Evolutionary conservation across 73 alveolate species (phyloP).

Genomic region (Symbiodinium natans): DNA sequence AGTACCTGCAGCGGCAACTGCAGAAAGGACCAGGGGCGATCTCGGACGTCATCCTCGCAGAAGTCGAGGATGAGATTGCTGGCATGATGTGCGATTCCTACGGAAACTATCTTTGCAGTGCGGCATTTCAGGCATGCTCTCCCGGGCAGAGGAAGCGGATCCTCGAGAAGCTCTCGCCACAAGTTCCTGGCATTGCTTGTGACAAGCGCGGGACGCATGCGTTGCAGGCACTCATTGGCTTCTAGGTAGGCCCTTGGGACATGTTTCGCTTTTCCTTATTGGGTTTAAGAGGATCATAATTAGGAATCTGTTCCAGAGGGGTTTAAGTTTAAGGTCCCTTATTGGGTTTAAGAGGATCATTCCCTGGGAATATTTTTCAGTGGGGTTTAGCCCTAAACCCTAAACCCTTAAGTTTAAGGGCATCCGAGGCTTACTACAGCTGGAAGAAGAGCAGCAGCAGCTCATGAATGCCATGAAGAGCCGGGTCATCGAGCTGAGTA

Average conservation of each 20-base stretch:
- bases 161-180: constrained; percentile 95
- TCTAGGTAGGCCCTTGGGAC: constrained; percentile 95
- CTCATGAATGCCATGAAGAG: constrained; percentile 34
- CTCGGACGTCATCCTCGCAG: constrained; percentile 78
- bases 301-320: too few relatives aligned
- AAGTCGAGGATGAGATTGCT: constrained; percentile 91
- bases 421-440: constrained; percentile 86
- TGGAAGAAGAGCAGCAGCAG: constrained; percentile 80
- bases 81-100: constrained; percentile 97
- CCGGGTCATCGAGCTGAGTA: constrained; percentile 2
- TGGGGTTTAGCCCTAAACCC: too few relatives aligned
- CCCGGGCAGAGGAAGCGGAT: constrained; percentile 95
- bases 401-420: too few relatives aligned
- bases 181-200: constrained; percentile 95
- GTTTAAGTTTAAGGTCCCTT: too few relatives aligned
- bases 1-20: constrained; percentile 83
- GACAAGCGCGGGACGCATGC: constrained; percentile 98
- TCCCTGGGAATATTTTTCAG: too few relatives aligned
- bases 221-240: constrained; percentile 97
- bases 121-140: constrained; percentile 96
- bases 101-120: constrained; percentile 98
- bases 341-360: too few relatives aligned
- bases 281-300: too few relatives aligned
- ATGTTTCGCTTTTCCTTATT: too few relatives aligned
- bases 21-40: constrained; percentile 34